Evolutionary conservation across 768 basidiomycete species (phyloP).

Genomic region (Naematelia aurantialba): DNA sequence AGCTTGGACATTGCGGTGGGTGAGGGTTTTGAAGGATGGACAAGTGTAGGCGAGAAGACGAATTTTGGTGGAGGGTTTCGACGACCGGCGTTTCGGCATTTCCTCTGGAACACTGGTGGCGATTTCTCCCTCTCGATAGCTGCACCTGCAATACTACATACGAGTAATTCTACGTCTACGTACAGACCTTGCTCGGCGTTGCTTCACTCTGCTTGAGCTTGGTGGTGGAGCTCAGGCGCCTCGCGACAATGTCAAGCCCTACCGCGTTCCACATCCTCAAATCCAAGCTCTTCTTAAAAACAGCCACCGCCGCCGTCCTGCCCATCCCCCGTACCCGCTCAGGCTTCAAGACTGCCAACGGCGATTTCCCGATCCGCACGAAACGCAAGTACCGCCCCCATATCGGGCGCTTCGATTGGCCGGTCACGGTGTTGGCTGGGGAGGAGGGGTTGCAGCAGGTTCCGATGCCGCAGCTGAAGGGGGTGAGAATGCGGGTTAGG

Average conservation of each 20-base stretch:
- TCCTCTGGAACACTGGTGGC: conserved; percentile 2
- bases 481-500: conserved; percentile 45
- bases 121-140: not conserved
- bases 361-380: not conserved
- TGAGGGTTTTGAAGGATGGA: conserved; percentile 16
- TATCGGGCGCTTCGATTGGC: conserved; percentile 34
- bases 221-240: not conserved
- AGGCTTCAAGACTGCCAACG: conserved; percentile 11
- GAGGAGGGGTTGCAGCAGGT: not conserved
- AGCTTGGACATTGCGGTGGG: conserved; percentile 60
- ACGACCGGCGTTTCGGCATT: conserved; percentile 13
- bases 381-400: conserved; percentile 21
- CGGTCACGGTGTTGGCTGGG: conserved; percentile 15
- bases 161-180: not conserved
- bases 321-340: conserved; percentile 33
- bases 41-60: not conserved
- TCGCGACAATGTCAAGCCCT: not conserved
- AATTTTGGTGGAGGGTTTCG: conserved; percentile 10
- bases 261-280: conserved; percentile 6
- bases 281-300: not conserved
- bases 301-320: conserved; percentile 42
- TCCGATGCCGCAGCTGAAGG: conserved; percentile 19
- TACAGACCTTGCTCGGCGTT: not conserved
- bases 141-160: not conserved
- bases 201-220: not conserved